These are phyloP conservation scores for Globisporangium nunn DNA, from an alignment of 352 stramenopile species.

Conservation along the genomic window DNA sequence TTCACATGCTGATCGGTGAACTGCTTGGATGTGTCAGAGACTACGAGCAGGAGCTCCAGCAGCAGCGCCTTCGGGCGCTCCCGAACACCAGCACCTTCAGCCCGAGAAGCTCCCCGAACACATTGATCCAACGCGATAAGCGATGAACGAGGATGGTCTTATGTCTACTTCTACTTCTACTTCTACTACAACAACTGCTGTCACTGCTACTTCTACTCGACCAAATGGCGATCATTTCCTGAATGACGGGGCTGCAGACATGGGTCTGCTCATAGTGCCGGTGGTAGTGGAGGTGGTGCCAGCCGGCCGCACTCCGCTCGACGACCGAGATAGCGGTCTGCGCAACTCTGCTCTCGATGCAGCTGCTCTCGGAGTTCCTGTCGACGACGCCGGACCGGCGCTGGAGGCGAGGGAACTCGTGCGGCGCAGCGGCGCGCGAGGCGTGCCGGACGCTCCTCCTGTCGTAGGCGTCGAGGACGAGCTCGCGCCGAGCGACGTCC, in stretches of 20 bases:
- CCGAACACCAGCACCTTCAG: not conserved
- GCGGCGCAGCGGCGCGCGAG: slow-evolving; percentile 21
- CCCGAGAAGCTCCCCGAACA: not conserved
- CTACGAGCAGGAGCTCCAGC: slow-evolving; percentile 37
- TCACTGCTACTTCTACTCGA: not conserved
- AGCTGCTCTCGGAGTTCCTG: slow-evolving; percentile 10
- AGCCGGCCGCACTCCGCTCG: slow-evolving; percentile 1
- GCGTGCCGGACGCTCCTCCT: slow-evolving; percentile 12
- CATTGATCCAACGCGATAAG: not conserved
- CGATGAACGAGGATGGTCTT: not conserved
- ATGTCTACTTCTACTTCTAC: slow-evolving; percentile 2
- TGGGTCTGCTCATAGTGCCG: not conserved
- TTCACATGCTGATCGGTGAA: not conserved
- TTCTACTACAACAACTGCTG: not conserved
- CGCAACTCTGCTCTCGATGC: slow-evolving; percentile 6
- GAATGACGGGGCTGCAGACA: not conserved
- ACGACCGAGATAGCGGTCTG: slow-evolving; percentile 7
- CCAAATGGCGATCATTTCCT: not conserved
- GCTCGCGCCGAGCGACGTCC: slow-evolving; percentile 15
- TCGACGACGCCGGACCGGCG: slow-evolving; percentile 13
- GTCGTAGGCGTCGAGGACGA: slow-evolving; percentile 11
- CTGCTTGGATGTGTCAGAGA: slow-evolving; percentile 14
- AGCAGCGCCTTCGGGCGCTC: not conserved
- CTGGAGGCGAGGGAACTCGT: slow-evolving; percentile 15
- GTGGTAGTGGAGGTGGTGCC: not conserved